Base-by-base conservation (phyloP, 2,329 filamentous ascomycete species). In the Botrytis aclada region DNA sequence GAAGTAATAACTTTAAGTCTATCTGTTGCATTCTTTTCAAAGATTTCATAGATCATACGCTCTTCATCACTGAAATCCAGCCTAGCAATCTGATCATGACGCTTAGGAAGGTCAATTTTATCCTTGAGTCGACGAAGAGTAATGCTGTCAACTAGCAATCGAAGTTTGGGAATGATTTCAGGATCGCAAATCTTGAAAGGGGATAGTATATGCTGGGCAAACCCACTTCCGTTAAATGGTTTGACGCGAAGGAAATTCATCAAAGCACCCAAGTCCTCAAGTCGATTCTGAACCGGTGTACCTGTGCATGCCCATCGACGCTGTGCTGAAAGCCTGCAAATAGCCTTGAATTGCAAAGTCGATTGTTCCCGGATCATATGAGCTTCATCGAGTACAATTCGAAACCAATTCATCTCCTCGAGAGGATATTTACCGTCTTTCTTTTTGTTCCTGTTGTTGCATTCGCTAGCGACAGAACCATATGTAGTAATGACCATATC, bases 271-370 rank as follows among this genome's bases (percentile, higher is more conserved):
- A 98, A 86, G 81, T 99, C 96, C 76, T 97, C 94, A 3, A 98
- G 86, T 6, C 93, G 91, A 80, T 99, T 99, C 82, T 98, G 95
- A 14, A 98, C 93, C 0, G 95, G 96, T 0, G 96, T 98, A 71
- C 95, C 96, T 0, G 96, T 98, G n/a, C 98, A 93, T 4, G 95
- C 95, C 96, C 96, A 99, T 47, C 95, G 91, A 45, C 95, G 89
- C 79, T 93, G 88, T 3, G 94, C 93, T 74, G 92, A 87, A 4
- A 98, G 85, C 32, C 89, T 88, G 76, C 94, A 95, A 32, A 96
- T 93, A 4, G 93, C 93, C 80, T 95, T 94, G 71, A 94, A 97
- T 77, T 95, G 92, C 58, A 92, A 85, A 0, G 94, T 95, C 5
- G 86, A 88, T 75, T 93, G 91, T 78, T 97, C 95, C 39, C 96